phyloP scores from a whole-genome alignment of 768 basidiomycete species.

The Auriscalpium vulgare region DNA sequence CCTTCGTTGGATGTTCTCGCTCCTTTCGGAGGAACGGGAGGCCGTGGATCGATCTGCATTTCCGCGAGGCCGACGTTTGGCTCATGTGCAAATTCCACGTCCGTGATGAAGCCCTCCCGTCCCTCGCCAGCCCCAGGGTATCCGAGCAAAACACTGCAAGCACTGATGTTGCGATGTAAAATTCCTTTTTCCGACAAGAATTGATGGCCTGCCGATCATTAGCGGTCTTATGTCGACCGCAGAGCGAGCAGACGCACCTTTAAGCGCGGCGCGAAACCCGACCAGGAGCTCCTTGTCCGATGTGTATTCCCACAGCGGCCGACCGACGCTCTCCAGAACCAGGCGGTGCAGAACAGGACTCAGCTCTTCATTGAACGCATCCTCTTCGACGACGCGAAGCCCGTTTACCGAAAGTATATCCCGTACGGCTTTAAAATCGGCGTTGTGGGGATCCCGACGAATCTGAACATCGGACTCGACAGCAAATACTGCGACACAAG shows the following conservation, averaged over 20 bases:
- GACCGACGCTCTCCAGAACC: neutral
- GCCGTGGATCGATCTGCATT: neutral
- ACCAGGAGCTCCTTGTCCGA: neutral
- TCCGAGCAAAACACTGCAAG: neutral
- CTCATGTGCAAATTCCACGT: neutral
- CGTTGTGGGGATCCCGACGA: too few species aligned
- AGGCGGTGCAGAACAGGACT: neutral
- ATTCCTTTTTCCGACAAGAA: neutral
- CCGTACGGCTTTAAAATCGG: too few species aligned
- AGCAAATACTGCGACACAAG: too few species aligned
- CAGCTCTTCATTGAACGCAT: too few species aligned
- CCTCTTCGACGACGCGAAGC: too few species aligned
- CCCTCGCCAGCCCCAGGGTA: too few species aligned
- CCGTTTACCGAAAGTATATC: too few species aligned
- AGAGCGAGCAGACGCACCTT: neutral
- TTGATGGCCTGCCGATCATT: neutral
- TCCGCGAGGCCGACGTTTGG: neutral
- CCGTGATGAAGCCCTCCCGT: neutral
- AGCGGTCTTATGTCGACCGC: neutral
- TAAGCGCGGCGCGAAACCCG: neutral
- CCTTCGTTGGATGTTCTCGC: too few species aligned
- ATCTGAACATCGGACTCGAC: too few species aligned
- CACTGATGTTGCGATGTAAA: neutral
- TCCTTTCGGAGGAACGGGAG: too few species aligned
- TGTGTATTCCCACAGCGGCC: neutral